A percentile compares a stretch with the other conserved stretches of the same genome.
Conservation (phyloP, 2,329 filamentous ascomycete genomes). For the Pseudogymnoascus sp. region DNA sequence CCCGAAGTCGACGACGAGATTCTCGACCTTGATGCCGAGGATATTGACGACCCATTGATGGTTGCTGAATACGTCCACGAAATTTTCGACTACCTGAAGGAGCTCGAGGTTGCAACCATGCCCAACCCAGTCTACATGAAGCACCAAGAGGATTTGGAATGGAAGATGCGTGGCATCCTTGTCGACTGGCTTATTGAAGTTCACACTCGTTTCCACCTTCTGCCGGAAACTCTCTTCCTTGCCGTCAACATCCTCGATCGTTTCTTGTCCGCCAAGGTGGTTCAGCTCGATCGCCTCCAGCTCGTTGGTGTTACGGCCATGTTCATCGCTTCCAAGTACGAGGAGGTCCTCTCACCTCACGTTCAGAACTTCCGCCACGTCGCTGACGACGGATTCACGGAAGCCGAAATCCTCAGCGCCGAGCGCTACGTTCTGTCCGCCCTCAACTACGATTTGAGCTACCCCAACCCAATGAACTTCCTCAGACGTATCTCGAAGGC, state of each 20-base stretch:
- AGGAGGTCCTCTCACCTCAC: slow-evolving; percentile 94
- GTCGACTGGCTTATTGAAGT: slow-evolving; percentile 98
- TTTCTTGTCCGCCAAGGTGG: slow-evolving; percentile 90
- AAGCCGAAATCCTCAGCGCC: slow-evolving; percentile 92
- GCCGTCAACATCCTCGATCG: slow-evolving; percentile 98
- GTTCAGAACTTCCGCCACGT: slow-evolving; percentile 95
- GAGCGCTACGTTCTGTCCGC: slow-evolving; percentile 88
- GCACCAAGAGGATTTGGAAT: slow-evolving; percentile 88
- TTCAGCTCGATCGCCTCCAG: slow-evolving; percentile 91
- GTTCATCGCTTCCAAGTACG: slow-evolving; percentile 99
- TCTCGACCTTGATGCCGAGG: slow-evolving; percentile 73
- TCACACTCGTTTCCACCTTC: slow-evolving; percentile 88
- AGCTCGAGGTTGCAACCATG: slow-evolving; percentile 71
- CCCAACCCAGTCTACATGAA: slow-evolving; percentile 94
- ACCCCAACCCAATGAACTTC: slow-evolving; percentile 99
- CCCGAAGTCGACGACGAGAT: slow-evolving; percentile 32
- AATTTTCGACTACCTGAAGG: slow-evolving; percentile 91
- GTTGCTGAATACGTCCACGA: slow-evolving; percentile 94
- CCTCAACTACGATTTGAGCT: slow-evolving; percentile 94
- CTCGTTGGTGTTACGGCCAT: slow-evolving; percentile 96
- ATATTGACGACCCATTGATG: slow-evolving; percentile 91
- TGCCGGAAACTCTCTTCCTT: slow-evolving; percentile 93
- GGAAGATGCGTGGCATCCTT: slow-evolving; percentile 96
- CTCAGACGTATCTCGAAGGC: slow-evolving; percentile 97
- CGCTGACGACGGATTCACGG: slow-evolving; percentile 90